Evolutionary conservation across 2,329 filamentous ascomycete species (phyloP).

Genomic region (Trichoderma hamatum): DNA sequence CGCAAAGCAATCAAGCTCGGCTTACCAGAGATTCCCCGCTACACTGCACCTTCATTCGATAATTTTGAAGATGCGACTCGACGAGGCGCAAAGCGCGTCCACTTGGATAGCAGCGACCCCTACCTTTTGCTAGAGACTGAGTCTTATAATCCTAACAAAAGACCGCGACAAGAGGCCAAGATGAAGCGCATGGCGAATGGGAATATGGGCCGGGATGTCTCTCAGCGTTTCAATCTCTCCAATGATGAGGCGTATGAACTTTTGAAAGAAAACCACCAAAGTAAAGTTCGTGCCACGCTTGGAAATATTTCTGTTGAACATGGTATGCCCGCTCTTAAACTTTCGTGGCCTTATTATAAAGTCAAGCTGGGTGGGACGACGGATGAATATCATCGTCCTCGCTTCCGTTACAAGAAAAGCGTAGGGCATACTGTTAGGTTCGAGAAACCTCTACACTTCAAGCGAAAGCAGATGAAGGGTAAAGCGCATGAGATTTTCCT

Average conservation of each 20-base stretch:
- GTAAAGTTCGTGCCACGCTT: constrained; percentile 90
- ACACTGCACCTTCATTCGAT: constrained; percentile 73
- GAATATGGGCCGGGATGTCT: constrained; percentile 71
- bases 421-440: constrained; percentile 72
- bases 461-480: constrained; percentile 80
- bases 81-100: constrained; percentile 74
- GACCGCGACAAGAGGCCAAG: constrained; percentile 57
- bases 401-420: constrained; percentile 70
- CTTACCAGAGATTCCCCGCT: constrained; percentile 60
- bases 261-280: constrained; percentile 94
- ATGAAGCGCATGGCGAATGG: constrained; percentile 69
- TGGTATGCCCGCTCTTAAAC: constrained; percentile 83
- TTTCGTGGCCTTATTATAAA: constrained; percentile 96
- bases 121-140: constrained; percentile 82
- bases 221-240: constrained; percentile 88
- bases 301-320: constrained; percentile 94
- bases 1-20: constrained; percentile 65
- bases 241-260: constrained; percentile 96
- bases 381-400: constrained; percentile 81
- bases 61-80: constrained; percentile 76
- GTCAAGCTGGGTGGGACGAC: constrained; percentile 76
- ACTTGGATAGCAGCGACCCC: constrained; percentile 86
- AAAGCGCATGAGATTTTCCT: constrained; percentile 79
- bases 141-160: constrained; percentile 63
- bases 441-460: constrained; percentile 69